These are phyloP conservation scores for Yamadazyma sp. DNA, from an alignment of 805 yeast species.

Conservation along the genomic window DNA sequence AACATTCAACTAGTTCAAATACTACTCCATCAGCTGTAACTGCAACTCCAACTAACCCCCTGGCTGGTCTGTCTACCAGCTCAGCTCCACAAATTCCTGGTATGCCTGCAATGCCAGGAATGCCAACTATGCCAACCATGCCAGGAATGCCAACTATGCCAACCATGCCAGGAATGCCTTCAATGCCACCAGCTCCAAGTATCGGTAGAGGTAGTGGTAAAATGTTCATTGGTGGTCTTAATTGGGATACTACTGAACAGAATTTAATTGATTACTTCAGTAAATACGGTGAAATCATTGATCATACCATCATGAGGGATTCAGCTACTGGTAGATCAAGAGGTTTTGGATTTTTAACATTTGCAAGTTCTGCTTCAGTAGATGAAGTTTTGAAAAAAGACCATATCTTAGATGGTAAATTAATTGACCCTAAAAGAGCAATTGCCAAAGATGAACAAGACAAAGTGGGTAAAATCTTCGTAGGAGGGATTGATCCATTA, in stretches of 20 bases:
- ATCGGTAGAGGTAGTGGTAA: slow-evolving; percentile 68
- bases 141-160: slow-evolving; percentile 17
- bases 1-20: slow-evolving; percentile 1
- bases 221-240: slow-evolving; percentile 94
- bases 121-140: slow-evolving; percentile 7
- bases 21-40: slow-evolving; percentile 6
- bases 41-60: slow-evolving; percentile 2
- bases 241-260: slow-evolving; percentile 97
- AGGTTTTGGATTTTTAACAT: slow-evolving; percentile 93
- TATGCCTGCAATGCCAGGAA: slow-evolving; percentile 7
- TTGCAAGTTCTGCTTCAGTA: slow-evolving; percentile 76
- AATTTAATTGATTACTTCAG: slow-evolving; percentile 76
- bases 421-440: slow-evolving; percentile 96
- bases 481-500: slow-evolving; percentile 94
- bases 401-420: slow-evolving; percentile 90
- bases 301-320: slow-evolving; percentile 92
- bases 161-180: slow-evolving; percentile 15
- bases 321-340: slow-evolving; percentile 81
- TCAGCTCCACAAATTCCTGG: slow-evolving; percentile 2
- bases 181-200: slow-evolving; percentile 22
- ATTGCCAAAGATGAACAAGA: slow-evolving; percentile 97
- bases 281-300: slow-evolving; percentile 85
- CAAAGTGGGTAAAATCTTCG: slow-evolving; percentile 93
- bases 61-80: too few species aligned
- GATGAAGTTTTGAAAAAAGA: slow-evolving; percentile 82